Conservation (phyloP, 1,284 basidiomycete genomes). For the Ganoderma multipileum region DNA sequence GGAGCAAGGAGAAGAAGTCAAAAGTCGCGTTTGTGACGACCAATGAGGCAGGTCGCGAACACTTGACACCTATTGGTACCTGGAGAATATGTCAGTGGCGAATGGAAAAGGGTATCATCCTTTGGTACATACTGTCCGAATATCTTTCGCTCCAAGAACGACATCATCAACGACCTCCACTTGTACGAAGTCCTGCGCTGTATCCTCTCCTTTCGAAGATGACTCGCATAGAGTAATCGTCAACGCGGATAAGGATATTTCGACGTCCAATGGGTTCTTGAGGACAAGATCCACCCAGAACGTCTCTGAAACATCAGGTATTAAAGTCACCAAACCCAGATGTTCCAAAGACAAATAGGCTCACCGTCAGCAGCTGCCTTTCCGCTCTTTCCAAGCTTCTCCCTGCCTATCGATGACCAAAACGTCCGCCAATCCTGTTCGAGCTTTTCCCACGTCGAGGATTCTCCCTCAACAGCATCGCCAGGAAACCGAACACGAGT, state of each 20-base stretch:
- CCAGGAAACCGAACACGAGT: slow-evolving; percentile 62
- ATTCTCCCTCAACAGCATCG: slow-evolving; percentile 52
- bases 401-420: slow-evolving; percentile 61
- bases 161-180: slow-evolving; percentile 68
- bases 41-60: slow-evolving; percentile 56
- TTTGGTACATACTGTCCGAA: slow-evolving; percentile 54
- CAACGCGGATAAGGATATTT: slow-evolving; percentile 68
- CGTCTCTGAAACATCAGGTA: slow-evolving; percentile 52
- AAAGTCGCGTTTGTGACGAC: slow-evolving; percentile 63
- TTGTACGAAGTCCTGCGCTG: slow-evolving; percentile 51
- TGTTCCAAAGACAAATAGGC: slow-evolving; percentile 19
- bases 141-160: slow-evolving; percentile 61
- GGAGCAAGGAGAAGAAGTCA: slow-evolving; percentile 72
- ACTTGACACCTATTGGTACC: slow-evolving; percentile 70
- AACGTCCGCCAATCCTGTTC: slow-evolving; percentile 71
- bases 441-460: slow-evolving; percentile 61
- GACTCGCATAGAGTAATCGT: slow-evolving; percentile 58
- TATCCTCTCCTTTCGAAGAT: slow-evolving; percentile 39
- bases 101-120: slow-evolving; percentile 2
- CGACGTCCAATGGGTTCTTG: slow-evolving; percentile 73
- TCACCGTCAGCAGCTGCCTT: slow-evolving; percentile 71
- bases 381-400: slow-evolving; percentile 57
- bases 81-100: slow-evolving; percentile 37
- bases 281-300: slow-evolving; percentile 79
- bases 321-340: slow-evolving; percentile 10